Conservation (phyloP, 306 rosid genomes). For the Parietaria judaica region DNA sequence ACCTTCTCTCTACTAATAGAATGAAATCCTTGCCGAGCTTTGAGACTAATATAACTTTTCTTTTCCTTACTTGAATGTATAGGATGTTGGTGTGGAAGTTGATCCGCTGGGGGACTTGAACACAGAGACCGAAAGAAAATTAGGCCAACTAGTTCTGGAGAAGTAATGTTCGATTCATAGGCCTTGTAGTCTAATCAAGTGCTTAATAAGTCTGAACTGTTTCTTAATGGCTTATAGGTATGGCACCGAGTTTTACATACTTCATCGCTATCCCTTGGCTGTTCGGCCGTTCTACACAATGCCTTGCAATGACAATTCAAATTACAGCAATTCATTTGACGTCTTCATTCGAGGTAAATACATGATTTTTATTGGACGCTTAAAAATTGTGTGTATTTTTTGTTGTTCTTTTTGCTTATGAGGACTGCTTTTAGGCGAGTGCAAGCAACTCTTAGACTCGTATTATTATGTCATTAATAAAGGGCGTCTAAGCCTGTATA, state of each 20-base stretch:
- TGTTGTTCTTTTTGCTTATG: background rate
- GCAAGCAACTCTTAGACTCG: background rate
- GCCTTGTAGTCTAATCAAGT: background rate
- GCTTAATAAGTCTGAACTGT: conserved; percentile 6
- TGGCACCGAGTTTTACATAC: conserved; percentile 87
- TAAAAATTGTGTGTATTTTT: conserved; percentile 1
- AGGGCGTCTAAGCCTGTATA: too few species aligned
- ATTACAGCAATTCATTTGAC: conserved; percentile 84
- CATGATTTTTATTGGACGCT: background rate
- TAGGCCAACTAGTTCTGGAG: conserved; percentile 74
- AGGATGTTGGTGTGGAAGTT: conserved; percentile 78
- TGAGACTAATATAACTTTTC: background rate
- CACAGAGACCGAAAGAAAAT: conserved; percentile 76
- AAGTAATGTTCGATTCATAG: conserved; percentile 38
- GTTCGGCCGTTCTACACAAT: conserved; percentile 91
- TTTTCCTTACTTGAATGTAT: conserved; percentile 15
- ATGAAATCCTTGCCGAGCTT: background rate
- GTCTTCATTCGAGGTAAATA: conserved; percentile 85
- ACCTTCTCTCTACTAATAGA: background rate
- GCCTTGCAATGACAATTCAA: conserved; percentile 78
- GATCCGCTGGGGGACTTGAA: conserved; percentile 91
- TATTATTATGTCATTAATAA: too few species aligned
- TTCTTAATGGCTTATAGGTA: conserved; percentile 39
- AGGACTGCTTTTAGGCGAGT: background rate
- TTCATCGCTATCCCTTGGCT: conserved; percentile 79